Base-by-base conservation (phyloP, 306 rosid genomes). In the Erythrophleum fordii region DNA sequence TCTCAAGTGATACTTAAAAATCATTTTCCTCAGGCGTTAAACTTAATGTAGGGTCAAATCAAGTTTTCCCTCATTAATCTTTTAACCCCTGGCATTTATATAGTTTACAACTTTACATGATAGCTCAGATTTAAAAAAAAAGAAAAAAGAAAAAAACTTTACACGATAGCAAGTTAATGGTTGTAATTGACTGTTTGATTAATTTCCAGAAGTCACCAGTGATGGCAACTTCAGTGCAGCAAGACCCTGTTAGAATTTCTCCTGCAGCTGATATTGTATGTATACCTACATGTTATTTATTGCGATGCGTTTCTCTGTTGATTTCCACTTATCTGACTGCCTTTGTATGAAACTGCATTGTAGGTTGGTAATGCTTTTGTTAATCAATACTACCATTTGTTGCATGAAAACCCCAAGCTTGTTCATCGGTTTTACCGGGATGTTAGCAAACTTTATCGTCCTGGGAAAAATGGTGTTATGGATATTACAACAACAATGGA, bases 331-430 rank as follows among this genome's bases (percentile, higher is more conserved):
- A 68, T 46, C 20, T 83, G 77, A 76, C 49, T 23, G 48, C 10
- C 41, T 81, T 76, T 56, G 22, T 26, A 31, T 73, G 53, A 22
- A 28, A 60, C 20, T 6, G 4, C n/a, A 68, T 49, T 80, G 11
- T 78, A 93, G 97, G 97, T 93, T 74, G 97, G 94, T 2, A 81
- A 88, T 75, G 97, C 97, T 35, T 93, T 93, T 86, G 93, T 90
- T 59, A 91, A 85, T 70, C 97, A 91, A 66, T 93, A 90, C 80
- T 93, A 93, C 80, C 91, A 79, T 74, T 90, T 93, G 88, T 85
- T 93, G 87, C 89, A 89, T 73, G 90, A 91, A 68, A 91, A 92
- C 34, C 97, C 97, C 4, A 84, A 89, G 84, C 90, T 84, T 37
- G 97, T 91, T 22, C 92, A 93, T 81, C 86, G 90, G 68, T 93